phyloP scores from a whole-genome alignment of 148 eudicot species.

The Polygonum maritimum region DNA sequence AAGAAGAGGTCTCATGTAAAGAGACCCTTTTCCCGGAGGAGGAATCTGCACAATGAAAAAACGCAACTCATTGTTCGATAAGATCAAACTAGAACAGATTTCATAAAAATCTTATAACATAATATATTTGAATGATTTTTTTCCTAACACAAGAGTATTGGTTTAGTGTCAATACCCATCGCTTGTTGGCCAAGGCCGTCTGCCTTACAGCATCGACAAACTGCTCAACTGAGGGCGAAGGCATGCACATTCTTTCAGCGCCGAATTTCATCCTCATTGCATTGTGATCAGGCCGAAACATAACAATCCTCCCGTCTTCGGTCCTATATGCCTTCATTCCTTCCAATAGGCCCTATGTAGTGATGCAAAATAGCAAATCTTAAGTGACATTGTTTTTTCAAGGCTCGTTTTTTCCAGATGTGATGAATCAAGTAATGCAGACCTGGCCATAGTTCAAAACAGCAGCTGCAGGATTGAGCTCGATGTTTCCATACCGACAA shows the following conservation, averaged over 20 bases:
- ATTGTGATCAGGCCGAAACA: slow-evolving; percentile 65
- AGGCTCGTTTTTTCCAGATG: neutral
- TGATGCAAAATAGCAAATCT: neutral
- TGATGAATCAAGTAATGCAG: slow-evolving; percentile 22
- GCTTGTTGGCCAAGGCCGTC: slow-evolving; percentile 53
- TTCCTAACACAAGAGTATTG: neutral
- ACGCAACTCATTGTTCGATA: neutral
- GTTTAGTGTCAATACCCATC: slow-evolving; percentile 34
- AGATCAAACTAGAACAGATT: too few species aligned
- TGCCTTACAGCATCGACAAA: slow-evolving; percentile 57
- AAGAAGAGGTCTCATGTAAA: slow-evolving; percentile 83
- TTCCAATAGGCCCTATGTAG: slow-evolving; percentile 48
- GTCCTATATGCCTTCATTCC: slow-evolving; percentile 52
- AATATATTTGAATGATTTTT: too few species aligned
- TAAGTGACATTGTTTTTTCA: neutral
- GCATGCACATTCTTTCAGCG: slow-evolving; percentile 74
- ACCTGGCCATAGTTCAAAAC: slow-evolving; percentile 70
- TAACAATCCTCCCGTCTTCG: slow-evolving; percentile 46
- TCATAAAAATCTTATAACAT: too few species aligned
- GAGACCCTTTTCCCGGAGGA: slow-evolving; percentile 85
- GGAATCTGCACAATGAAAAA: slow-evolving; percentile 55
- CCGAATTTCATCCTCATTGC: slow-evolving; percentile 62
- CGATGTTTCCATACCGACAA: slow-evolving; percentile 46
- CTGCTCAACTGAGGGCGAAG: slow-evolving; percentile 45
- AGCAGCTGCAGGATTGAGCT: slow-evolving; percentile 65